Percentiles rank a stretch among this genome's conserved stretches.
phyloP scores from a whole-genome alignment of 352 stramenopile genomes.

The Globisporangium okanoganense region DNA sequence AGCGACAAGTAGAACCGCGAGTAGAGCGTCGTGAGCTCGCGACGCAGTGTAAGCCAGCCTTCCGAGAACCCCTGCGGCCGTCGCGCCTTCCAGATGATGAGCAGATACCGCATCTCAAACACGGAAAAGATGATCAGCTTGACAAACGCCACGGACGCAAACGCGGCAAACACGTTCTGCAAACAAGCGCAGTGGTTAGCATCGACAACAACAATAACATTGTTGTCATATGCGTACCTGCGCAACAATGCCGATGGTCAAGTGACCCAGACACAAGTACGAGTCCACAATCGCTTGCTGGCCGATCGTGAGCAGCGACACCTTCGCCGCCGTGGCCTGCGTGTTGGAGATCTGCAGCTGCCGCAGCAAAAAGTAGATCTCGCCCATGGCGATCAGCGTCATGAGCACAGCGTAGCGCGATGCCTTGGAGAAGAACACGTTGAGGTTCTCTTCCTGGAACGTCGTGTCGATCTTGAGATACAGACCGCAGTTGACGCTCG shows the following conservation, averaged over 20 bases:
- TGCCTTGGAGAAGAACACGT: constrained; percentile 78
- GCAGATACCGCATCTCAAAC: constrained; percentile 98
- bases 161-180: constrained; percentile 94
- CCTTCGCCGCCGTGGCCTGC: constrained; percentile 77
- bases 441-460: constrained; percentile 82
- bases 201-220: background rate
- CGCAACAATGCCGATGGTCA: constrained; percentile 93
- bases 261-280: constrained; percentile 93
- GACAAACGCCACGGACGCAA: constrained; percentile 96
- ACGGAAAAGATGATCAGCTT: constrained; percentile 98
- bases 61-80: constrained; percentile 82
- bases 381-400: constrained; percentile 80
- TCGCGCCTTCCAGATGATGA: constrained; percentile 95
- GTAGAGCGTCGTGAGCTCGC: constrained; percentile 94
- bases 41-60: constrained; percentile 86
- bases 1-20: constrained; percentile 95
- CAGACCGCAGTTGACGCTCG: constrained; percentile 74
- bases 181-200: background rate
- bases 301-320: constrained; percentile 81
- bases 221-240: constrained; percentile 25
- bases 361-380: constrained; percentile 84
- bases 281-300: constrained; percentile 91
- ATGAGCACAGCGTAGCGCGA: constrained; percentile 80
- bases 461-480: constrained; percentile 72
- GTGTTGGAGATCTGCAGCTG: constrained; percentile 86